Evolutionary conservation across 441 rosid species (phyloP).

Genomic region (Erysimum pusillum): DNA sequence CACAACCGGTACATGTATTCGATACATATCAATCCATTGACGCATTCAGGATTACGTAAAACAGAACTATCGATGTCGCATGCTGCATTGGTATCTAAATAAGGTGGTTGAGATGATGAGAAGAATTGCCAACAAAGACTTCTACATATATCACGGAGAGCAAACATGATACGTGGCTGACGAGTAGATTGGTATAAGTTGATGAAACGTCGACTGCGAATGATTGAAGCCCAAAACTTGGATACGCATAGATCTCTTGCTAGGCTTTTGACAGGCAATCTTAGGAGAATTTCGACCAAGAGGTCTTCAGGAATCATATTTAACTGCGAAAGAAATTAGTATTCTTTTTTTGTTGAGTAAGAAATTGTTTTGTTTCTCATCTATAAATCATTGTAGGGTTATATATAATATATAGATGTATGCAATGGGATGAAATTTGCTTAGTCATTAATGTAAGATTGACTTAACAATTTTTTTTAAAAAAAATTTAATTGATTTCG

Average conservation of each 20-base stretch:
- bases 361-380: background rate
- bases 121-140: background rate
- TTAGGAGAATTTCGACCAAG: background rate
- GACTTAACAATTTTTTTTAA: background rate
- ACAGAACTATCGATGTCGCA: too few species aligned
- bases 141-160: background rate
- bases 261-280: background rate
- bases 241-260: background rate
- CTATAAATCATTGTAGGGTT: background rate
- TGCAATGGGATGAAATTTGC: background rate
- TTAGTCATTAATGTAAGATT: background rate
- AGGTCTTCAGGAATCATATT: background rate
- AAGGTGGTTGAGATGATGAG: background rate
- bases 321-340: too few species aligned
- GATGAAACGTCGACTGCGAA: background rate
- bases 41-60: background rate
- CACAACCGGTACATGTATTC: background rate
- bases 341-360: background rate
- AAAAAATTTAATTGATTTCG: background rate
- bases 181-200: background rate
- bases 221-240: background rate
- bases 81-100: background rate
- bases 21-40: constrained; percentile 7
- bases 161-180: constrained; percentile 2
- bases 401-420: background rate